Evolutionary conservation across 2,329 filamentous ascomycete species (phyloP).

Genomic region (Plenodomus biglobosus): DNA sequence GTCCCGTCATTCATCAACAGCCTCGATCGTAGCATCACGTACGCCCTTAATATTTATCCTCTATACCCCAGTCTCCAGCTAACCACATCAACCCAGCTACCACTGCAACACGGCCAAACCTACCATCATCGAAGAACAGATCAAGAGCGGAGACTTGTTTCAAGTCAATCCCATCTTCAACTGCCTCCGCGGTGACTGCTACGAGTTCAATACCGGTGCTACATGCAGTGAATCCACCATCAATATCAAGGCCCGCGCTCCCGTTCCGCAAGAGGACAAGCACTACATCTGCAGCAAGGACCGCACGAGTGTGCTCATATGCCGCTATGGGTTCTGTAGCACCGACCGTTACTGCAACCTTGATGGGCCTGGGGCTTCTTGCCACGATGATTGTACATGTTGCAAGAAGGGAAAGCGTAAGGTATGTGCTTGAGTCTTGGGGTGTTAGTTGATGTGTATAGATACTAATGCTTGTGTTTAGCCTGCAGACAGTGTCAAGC

Average conservation of each 20-base stretch:
- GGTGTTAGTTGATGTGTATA: no score
- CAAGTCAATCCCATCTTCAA: neutral
- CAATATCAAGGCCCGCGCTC: neutral
- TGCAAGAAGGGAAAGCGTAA: constrained; percentile 8
- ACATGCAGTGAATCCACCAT: neutral
- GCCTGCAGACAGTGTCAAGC: neutral
- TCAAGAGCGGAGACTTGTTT: neutral
- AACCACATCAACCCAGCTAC: neutral
- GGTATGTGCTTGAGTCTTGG: no score
- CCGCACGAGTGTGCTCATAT: constrained; percentile 9
- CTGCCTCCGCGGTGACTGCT: neutral
- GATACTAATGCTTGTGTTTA: neutral
- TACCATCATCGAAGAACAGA: neutral
- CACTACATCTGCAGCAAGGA: constrained; percentile 2
- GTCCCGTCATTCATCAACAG: neutral
- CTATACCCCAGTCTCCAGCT: neutral
- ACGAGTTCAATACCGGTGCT: neutral
- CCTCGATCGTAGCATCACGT: neutral
- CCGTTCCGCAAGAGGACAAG: neutral
- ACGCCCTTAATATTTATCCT: neutral
- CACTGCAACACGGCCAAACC: neutral
- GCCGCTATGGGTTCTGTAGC: constrained; percentile 15
- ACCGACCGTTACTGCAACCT: constrained; percentile 12
- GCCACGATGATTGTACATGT: constrained; percentile 13
- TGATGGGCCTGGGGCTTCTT: constrained; percentile 1